phyloP scores from a whole-genome alignment of 2,329 filamentous ascomycete genomes.

The Ilyonectria destructans region DNA sequence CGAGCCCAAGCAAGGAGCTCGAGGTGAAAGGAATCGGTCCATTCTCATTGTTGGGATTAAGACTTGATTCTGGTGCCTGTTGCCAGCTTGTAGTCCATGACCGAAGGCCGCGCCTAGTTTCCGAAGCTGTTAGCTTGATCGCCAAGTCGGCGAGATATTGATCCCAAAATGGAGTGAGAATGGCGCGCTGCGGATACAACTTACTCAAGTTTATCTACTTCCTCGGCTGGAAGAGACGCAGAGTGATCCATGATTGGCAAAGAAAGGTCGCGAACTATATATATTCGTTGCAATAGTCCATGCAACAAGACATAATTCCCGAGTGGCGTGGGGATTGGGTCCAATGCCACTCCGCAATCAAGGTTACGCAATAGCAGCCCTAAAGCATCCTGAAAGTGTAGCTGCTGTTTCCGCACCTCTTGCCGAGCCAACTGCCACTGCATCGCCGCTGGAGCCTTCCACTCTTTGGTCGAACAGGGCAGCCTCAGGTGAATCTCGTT shows the following conservation, averaged over 20 bases:
- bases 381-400: slow-evolving; percentile 57
- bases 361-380: slow-evolving; percentile 52
- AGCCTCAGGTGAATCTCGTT: slow-evolving; percentile 56
- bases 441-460: slow-evolving; percentile 52
- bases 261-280: slow-evolving; percentile 57
- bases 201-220: slow-evolving; percentile 57
- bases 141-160: neutral
- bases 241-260: slow-evolving; percentile 54
- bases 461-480: slow-evolving; percentile 56
- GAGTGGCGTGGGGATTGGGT: slow-evolving; percentile 56
- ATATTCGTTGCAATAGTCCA: slow-evolving; percentile 57
- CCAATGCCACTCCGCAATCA: slow-evolving; percentile 48
- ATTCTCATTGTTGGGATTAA: slow-evolving; percentile 59
- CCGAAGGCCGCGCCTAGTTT: slow-evolving; percentile 51
- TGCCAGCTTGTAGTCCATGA: slow-evolving; percentile 60
- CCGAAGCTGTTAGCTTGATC: neutral
- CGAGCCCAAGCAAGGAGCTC: slow-evolving; percentile 62
- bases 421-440: slow-evolving; percentile 51
- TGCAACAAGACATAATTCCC: slow-evolving; percentile 58
- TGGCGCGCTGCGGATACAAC: slow-evolving; percentile 10
- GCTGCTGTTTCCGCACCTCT: slow-evolving; percentile 52
- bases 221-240: slow-evolving; percentile 53
- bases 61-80: slow-evolving; percentile 57
- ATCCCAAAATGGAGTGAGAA: neutral
- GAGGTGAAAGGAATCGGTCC: slow-evolving; percentile 62